Percentiles rank a stretch among this genome's conserved stretches.
Evolutionary conservation across 139 green algal species (phyloP).

Genomic region (Chlorella sp.): DNA sequence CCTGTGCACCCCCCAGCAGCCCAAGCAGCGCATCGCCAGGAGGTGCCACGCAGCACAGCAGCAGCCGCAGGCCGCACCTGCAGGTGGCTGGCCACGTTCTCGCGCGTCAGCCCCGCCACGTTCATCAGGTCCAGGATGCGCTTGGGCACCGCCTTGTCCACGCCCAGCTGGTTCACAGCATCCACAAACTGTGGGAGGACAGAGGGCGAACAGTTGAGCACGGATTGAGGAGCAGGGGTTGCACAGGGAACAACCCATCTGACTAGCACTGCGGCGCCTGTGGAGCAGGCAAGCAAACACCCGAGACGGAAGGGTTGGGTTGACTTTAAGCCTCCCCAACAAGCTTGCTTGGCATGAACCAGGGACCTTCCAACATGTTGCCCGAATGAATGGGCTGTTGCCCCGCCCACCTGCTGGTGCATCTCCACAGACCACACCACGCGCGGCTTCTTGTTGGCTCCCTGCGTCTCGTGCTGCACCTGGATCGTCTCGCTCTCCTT

Average conservation of each 20-base stretch:
- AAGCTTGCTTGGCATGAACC: too few relatives aligned
- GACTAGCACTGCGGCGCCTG: too few relatives aligned
- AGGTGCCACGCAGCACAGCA: background rate
- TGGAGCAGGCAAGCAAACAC: too few relatives aligned
- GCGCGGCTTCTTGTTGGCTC: conserved; percentile 85
- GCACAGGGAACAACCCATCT: too few relatives aligned
- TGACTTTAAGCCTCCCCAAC: too few relatives aligned
- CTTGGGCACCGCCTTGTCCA: conserved; percentile 98
- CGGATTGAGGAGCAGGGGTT: too few relatives aligned
- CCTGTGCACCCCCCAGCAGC: too few relatives aligned
- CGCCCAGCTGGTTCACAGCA: conserved; percentile 92
- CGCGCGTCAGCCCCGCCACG: conserved; percentile 91
- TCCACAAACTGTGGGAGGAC: conserved; percentile 85
- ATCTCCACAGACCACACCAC: conserved; percentile 97
- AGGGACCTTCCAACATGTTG: too few relatives aligned
- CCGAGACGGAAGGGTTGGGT: too few relatives aligned
- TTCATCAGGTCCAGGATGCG: conserved; percentile 98
- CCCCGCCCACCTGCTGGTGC: conserved; percentile 73
- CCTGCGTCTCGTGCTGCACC: conserved; percentile 35
- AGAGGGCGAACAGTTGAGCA: too few relatives aligned
- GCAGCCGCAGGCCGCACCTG: conserved; percentile 55
- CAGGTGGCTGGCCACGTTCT: conserved; percentile 97
- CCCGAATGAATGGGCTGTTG: too few relatives aligned
- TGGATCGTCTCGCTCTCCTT: conserved; percentile 32
- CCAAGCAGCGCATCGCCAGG: too few relatives aligned